phyloP scores from a whole-genome alignment of 1,284 basidiomycete genomes.

The Melampsora americana region DNA sequence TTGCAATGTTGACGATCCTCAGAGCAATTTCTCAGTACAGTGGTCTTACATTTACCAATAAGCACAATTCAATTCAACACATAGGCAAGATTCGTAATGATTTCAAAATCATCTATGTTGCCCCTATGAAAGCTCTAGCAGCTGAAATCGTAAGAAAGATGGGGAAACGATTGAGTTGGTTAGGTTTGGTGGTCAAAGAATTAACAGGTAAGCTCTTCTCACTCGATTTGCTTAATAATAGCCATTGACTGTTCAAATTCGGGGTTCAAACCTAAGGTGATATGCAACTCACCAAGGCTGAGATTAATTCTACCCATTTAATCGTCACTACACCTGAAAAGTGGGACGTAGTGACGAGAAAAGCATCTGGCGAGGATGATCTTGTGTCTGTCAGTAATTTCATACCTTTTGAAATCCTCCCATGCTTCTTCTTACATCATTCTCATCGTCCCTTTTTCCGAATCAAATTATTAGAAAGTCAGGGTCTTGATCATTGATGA shows the following conservation, averaged over 20 bases:
- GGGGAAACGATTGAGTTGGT: constrained; percentile 82
- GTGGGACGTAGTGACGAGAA: constrained; percentile 98
- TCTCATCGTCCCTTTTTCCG: neutral
- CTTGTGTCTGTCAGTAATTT: constrained; percentile 63
- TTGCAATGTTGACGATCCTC: constrained; percentile 90
- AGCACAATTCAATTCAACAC: constrained; percentile 75
- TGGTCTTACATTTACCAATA: constrained; percentile 59
- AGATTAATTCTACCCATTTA: constrained; percentile 93
- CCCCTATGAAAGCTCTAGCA: constrained; percentile 97
- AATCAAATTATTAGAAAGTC: constrained; percentile 60
- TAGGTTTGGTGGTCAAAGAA: constrained; percentile 81
- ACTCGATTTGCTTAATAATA: neutral
- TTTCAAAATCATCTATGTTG: constrained; percentile 98
- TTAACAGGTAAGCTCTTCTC: constrained; percentile 66
- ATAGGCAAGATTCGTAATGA: constrained; percentile 46
- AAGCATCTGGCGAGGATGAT: constrained; percentile 93
- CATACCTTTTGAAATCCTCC: neutral
- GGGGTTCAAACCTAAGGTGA: constrained; percentile 64
- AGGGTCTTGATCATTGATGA: constrained; percentile 97
- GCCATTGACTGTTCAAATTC: neutral
- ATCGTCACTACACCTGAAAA: constrained; percentile 99
- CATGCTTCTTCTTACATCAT: neutral
- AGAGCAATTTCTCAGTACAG: constrained; percentile 77
- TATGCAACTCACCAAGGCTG: constrained; percentile 92
- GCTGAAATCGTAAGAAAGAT: constrained; percentile 93